A percentile compares a stretch with the other conserved stretches of the same genome.
Conservation (phyloP, 169 alveolate species). For the Eimeria brunetti region DNA sequence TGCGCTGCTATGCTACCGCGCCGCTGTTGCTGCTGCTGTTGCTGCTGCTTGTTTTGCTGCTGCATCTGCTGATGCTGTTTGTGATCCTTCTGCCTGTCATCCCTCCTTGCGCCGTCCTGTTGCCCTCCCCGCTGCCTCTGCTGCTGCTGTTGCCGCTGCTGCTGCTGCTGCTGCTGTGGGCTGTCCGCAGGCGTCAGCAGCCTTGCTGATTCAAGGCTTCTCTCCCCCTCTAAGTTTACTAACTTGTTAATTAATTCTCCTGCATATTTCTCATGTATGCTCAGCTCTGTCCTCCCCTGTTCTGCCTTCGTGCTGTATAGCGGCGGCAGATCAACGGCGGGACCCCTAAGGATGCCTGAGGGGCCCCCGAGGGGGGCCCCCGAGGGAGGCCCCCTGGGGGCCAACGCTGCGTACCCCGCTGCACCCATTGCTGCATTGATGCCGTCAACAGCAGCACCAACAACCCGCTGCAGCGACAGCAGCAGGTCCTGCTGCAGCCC, state of each 20-base stretch:
- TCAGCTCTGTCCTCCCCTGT: slow-evolving; percentile 3
- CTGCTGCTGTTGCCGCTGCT: slow-evolving; percentile 5
- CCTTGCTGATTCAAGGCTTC: neutral
- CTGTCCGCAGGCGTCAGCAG: neutral
- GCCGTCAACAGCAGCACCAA: slow-evolving; percentile 16
- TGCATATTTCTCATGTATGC: neutral
- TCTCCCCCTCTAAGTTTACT: neutral
- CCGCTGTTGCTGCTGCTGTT: neutral
- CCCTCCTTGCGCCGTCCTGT: neutral
- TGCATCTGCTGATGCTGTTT: slow-evolving; percentile 20
- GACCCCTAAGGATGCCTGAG: neutral
- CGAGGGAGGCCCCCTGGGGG: neutral
- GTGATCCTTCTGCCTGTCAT: neutral
- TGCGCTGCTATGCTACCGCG: neutral
- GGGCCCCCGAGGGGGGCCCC: neutral
- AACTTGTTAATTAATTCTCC: neutral
- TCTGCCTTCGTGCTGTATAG: neutral
- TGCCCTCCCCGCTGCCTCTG: neutral
- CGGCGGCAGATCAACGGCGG: neutral
- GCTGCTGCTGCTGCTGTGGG: neutral
- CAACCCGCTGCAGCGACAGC: slow-evolving; percentile 54
- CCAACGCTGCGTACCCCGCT: neutral
- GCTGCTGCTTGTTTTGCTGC: too few species aligned
- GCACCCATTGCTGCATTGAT: slow-evolving; percentile 33
- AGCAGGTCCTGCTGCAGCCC: slow-evolving; percentile 23